These are phyloP conservation scores for Diplodia intermedia DNA, from an alignment of 2,329 filamentous ascomycete genomes.

Conservation along the genomic window DNA sequence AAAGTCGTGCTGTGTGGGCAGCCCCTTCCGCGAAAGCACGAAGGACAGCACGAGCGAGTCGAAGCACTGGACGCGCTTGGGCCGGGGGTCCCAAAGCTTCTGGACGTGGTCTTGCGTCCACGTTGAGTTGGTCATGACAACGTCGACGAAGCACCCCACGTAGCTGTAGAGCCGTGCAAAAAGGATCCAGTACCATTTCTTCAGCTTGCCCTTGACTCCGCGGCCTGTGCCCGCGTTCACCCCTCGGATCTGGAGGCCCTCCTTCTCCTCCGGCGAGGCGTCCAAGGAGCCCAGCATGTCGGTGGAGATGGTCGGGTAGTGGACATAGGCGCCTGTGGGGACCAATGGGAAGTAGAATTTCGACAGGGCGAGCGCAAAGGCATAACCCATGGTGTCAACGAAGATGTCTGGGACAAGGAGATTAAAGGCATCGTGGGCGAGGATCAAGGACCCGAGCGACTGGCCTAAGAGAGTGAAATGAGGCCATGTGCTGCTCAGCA, in stretches of 20 bases:
- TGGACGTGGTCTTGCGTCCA: conserved; percentile 86
- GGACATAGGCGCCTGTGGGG: conserved; percentile 91
- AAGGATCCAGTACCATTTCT: conserved; percentile 83
- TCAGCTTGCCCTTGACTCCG: conserved; percentile 72
- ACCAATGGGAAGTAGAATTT: conserved; percentile 81
- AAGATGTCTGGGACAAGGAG: conserved; percentile 92
- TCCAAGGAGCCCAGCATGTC: conserved; percentile 89
- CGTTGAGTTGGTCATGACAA: conserved; percentile 96
- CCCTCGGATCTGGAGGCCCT: conserved; percentile 47
- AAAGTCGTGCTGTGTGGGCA: conserved; percentile 22
- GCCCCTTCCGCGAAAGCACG: conserved; percentile 18
- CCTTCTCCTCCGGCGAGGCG: conserved; percentile 55
- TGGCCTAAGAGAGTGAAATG: conserved; percentile 94
- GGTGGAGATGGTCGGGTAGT: conserved; percentile 97
- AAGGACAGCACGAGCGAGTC: conserved; percentile 32
- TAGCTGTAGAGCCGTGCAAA: conserved; percentile 85
- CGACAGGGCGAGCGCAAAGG: conserved; percentile 82
- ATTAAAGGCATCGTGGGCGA: conserved; percentile 93
- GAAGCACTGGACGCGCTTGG: conserved; percentile 17
- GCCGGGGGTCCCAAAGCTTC: conserved; percentile 35
- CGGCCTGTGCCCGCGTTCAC: conserved; percentile 83
- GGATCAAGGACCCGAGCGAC: conserved; percentile 82
- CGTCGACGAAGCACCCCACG: conserved; percentile 83
- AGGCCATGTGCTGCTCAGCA: conserved; percentile 86
- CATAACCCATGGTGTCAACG: conserved; percentile 97